Evolutionary conservation across 345 rosid species (phyloP), one percentile per base, ranked within the genome.

Genomic region (Nasturtium officinale): DNA sequence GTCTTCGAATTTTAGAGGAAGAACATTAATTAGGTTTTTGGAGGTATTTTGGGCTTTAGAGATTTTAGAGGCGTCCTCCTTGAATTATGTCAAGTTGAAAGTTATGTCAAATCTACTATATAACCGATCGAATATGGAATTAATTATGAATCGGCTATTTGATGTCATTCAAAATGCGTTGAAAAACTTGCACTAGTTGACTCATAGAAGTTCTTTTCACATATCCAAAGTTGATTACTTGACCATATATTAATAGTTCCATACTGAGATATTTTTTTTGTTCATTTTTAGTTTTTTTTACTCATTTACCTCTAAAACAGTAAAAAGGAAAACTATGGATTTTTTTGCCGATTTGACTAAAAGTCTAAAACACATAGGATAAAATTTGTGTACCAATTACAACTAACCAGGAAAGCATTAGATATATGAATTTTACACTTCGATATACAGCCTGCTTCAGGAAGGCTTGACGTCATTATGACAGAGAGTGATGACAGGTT

Each of bases 381-480:
- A 6, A 35, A 12, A 60, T 21, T 20, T 1, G 12, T 21, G 6
- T 60, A 59, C 18, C 10, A 35, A 35, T 59, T 12, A 60, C 3
- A n/a, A 43, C 48, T n/a, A 20, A 8, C 46, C 30, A 59, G 12
- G 42, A 59, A 23, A 1, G 3, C 9, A 38, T 37, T 2, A 43
- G 12, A 1, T n/a, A 18, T 46, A 23, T 61, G 20, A 12, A 25
- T 25, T 61, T 16, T 6, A 61, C 35, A 40, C n/a, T 40, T 23
- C 33, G 23, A 40, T 23, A 23, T 61, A 18, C 12, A 30, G 21
- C 42, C 5, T 40, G 52, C 11, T 37, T 72, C 13, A 4, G 26
- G 76, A 61, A 45, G 26, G 62, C 15, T 53, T 53, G 66, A 56
- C 78, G 72, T 74, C 78, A 74, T 65, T 45, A 48, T 65, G 78